Evolutionary conservation across 306 rosid species (phyloP), one percentile per base, ranked within the genome.

Genomic region (Benincasa hispida): DNA sequence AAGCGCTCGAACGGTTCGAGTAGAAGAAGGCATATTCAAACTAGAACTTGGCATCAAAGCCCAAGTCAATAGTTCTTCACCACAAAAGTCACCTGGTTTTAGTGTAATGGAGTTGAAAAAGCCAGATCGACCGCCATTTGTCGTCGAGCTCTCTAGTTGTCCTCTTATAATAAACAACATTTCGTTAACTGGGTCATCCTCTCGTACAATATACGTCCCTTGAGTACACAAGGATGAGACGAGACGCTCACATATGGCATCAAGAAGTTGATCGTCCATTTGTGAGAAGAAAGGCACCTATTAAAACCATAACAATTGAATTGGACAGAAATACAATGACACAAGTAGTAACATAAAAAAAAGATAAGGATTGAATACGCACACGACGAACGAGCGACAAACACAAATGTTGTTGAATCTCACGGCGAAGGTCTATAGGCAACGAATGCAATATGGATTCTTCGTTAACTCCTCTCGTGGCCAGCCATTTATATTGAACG

Each of bases 261-360:
- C 94, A 34, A 93, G 93, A 57, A 93, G 96, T 47, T 89, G 97
- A 80, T 82, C 97, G n/a, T 93, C 97, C 98, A 91, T 93, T 85
- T 91, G 98, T 61, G 98, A 88, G 84, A 93, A 93, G 86, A 93
- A 90, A 0, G 93, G 98, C 14, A 93, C 97, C 98, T 91, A 68
- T 8, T 6, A 78, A 28, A 82, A 47, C 27, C 9, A 77, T 50
- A 83, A 19, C 56, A 22, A 41, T 39, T 41, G 21, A 41, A 22
- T 41, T 41, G 55, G 55, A 50, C 2, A 17, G 8, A 50, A 15
- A 50, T 50, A 50, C n/a, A 50, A 17, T 5, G 55, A 50, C 55
- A 50, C 21, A 50, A 17, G 2, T 45, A 45, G 6, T 13, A 17
- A 5, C 19, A 59, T 54, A 11, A 17, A 34, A 35, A 77, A 0